Evolutionary conservation across 225 moss, liverwort and hornwort genomes (phyloP), one percentile per base, ranked within the genome.

Genomic region (Bryoerythrophyllum caledonicum): DNA sequence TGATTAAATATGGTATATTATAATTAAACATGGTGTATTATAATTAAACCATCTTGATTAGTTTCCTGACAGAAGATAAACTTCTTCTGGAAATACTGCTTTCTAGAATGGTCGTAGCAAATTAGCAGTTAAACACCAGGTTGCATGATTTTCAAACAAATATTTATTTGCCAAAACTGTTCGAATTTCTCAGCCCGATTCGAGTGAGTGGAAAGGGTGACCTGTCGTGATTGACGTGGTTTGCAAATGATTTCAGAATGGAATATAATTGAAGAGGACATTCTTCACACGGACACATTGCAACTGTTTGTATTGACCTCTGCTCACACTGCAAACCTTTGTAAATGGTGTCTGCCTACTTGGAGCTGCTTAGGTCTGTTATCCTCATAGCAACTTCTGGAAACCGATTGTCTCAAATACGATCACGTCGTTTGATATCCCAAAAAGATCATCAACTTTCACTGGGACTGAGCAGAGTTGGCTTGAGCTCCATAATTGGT

Each of bases 141-240:
- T 67, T 75, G 34, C 64, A 66, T 51, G 25, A 66, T 23, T 66
- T 38, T 75, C 43, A 75, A 27, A 26, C 21, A 57, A 5, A 40
- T 55, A 40, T 25, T 70, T 2, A 69, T 24, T 15, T 27, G 24
- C 10, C 30, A 34, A 15, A 16, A 34, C 34, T 34, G 6, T 34
- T 6, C 6, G 0, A 34, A 6, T 32, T 34, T 6, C 34, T 34
- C 34, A 34, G 24, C 56, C 40, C 25, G 10, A 40, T 70, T 37
- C 19, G 16, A 54, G 8, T 7, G 8, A 9, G 15, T 34, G 21
- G 1, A 1, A 54, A 4, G 16, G 12, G 37, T 26, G 10, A 57
- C 24, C 25, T 10, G 19, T 40, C 13, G 26, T 1, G 3, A 71
- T 5, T 19, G 8, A n/a, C n/a, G n/a, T n/a, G n/a, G n/a, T n/a